These are phyloP conservation scores for Plantago lanceolata DNA, from an alignment of 305 asterid genomes.

Conservation along the genomic window DNA sequence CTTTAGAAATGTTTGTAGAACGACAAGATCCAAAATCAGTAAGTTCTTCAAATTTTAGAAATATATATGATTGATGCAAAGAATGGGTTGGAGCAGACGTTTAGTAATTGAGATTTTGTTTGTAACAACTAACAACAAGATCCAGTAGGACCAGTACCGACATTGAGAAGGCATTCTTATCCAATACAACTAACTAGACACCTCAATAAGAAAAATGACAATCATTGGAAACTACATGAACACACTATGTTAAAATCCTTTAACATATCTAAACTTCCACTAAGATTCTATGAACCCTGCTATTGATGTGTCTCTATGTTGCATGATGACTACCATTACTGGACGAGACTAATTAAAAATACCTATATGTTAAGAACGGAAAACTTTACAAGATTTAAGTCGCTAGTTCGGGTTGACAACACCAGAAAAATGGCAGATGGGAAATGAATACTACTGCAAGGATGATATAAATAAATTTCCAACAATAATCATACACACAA, in stretches of 20 bases:
- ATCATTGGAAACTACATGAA: neutral
- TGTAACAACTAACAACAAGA: neutral
- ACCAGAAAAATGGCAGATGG: neutral
- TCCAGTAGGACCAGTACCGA: neutral
- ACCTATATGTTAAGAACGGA: neutral
- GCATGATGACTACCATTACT: neutral
- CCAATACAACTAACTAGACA: neutral
- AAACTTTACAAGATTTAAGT: neutral
- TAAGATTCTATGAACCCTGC: neutral
- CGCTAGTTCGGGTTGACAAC: neutral
- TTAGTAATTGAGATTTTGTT: neutral
- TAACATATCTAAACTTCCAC: neutral
- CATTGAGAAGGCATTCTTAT: neutral
- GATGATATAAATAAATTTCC: neutral
- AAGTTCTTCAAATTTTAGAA: slow-evolving; percentile 15
- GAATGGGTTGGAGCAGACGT: slow-evolving; percentile 9
- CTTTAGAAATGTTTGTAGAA: neutral
- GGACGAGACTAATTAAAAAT: neutral
- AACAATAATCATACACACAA: neutral
- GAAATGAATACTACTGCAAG: neutral
- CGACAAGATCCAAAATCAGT: slow-evolving; percentile 15
- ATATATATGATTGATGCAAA: slow-evolving; percentile 4
- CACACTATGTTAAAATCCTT: neutral
- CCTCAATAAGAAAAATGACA: neutral
- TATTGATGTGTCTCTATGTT: neutral